Evolutionary conservation across 176 grass and related monocot genomes (phyloP), one percentile per base, ranked within the genome.

Genomic region (Aegilops umbellulata): DNA sequence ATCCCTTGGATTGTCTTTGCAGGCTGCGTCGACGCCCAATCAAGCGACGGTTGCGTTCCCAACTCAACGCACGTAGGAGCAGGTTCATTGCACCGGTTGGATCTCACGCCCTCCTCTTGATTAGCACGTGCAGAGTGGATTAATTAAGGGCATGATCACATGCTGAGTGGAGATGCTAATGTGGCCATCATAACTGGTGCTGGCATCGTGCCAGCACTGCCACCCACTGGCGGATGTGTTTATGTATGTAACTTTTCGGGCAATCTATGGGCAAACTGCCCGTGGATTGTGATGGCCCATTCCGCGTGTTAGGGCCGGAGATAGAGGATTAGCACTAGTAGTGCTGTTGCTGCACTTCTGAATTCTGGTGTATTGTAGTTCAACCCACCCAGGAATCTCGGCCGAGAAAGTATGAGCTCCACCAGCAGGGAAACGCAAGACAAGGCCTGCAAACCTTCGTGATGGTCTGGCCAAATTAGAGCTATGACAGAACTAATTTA

Each of bases 141-240:
- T 25, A 60, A 80, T 63, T 74, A 49, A 80, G 72, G 49, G 49
- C 0, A 19, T 53, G 49, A 74, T 26, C 19, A 11, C 57, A 81
- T 36, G 67, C 51, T 87, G 68, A 22, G 22, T 81, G 58, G 51
- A 36, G 64, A 39, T 49, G 22, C 47, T 64, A 74, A 22, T 87
- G 41, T 17, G 29, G 23, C 65, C 34, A 34, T 36, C 7, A 81
- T 82, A 58, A 42, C 51, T 66, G 60, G 58, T 65, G 79, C 13
- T 76, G 60, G 30, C 35, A 19, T 53, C 49, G 16, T 53, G 49
- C 49, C 16, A 87, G 19, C 70, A 58, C 26, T 82, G 23, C 65
- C 53, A 58, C 70, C 32, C 41, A 39, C 39, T 81, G 71, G 23
- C 53, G 53, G 53, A 58, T 22, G 19, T 58, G 53, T 58, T 22